Conservation (phyloP, 2,329 filamentous ascomycete species). For the Tolypocladium ovalisporum region DNA sequence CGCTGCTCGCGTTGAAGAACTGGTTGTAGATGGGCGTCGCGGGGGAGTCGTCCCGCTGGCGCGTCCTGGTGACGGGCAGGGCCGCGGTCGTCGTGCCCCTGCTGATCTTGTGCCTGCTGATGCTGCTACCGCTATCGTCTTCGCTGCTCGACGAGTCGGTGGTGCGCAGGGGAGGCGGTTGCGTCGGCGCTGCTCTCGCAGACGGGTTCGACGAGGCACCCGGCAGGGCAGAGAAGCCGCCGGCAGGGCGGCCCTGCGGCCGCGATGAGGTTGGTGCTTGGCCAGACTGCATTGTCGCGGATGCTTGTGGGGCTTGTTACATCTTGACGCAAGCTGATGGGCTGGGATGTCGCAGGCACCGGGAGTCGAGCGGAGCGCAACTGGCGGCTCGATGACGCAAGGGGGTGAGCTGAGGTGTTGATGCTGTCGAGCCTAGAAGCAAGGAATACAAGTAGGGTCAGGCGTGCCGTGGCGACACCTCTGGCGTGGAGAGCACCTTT, state of each 20-base stretch:
- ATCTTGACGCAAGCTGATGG: conserved; percentile 23
- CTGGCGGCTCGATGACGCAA: neutral
- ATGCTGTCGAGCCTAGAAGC: neutral
- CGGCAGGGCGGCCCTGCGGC: conserved; percentile 35
- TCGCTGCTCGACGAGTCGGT: conserved; percentile 19
- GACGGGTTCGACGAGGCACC: conserved; percentile 16
- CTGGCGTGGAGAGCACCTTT: neutral
- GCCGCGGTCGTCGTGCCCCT: neutral
- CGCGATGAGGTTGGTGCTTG: conserved; percentile 14
- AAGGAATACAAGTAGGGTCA: neutral
- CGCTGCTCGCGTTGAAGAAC: conserved; percentile 37
- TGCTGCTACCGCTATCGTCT: conserved; percentile 6
- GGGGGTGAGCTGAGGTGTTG: neutral
- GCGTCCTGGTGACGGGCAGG: conserved; percentile 31
- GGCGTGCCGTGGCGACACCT: neutral
- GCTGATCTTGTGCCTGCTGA: neutral
- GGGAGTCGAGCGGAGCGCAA: neutral
- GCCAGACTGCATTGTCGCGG: conserved; percentile 35
- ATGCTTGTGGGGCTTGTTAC: conserved; percentile 23
- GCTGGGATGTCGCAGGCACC: neutral
- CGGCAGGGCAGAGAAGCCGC: conserved; percentile 45
- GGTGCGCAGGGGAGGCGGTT: conserved; percentile 21
- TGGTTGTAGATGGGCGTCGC: conserved; percentile 36
- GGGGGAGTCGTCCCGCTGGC: conserved; percentile 25
- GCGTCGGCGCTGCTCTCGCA: conserved; percentile 11